Percentiles rank a stretch among this genome's conserved stretches.
These are phyloP conservation scores for Fraxinus floribunda DNA, from an alignment of 305 asterid species.

Conservation along the genomic window DNA sequence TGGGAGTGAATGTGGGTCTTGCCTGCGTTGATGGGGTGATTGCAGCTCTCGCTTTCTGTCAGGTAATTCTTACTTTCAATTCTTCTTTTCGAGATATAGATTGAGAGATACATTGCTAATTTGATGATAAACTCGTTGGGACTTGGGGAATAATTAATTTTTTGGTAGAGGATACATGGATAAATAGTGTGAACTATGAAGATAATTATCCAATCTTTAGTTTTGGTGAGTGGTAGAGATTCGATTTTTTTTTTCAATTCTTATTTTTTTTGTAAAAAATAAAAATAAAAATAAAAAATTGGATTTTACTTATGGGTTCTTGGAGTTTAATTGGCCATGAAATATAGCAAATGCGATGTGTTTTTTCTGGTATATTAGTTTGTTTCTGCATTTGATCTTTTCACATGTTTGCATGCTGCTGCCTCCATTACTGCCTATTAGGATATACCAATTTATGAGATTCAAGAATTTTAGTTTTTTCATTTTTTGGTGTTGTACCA, in stretches of 20 bases:
- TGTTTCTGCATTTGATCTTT: conserved; percentile 9
- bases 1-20: conserved; percentile 54
- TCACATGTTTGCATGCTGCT: background rate
- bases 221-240: background rate
- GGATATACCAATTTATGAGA: background rate
- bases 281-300: background rate
- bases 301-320: background rate
- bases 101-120: conserved; percentile 4
- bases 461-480: background rate
- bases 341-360: conserved; percentile 8
- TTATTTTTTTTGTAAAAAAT: background rate
- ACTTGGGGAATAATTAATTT: background rate
- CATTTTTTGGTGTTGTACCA: conserved; percentile 35
- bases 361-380: background rate
- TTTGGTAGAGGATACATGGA: conserved; percentile 7
- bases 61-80: conserved; percentile 35
- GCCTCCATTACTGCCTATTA: background rate
- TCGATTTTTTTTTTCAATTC: background rate
- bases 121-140: background rate
- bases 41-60: conserved; percentile 50
- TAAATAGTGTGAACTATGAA: background rate
- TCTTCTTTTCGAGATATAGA: background rate
- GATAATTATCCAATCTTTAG: background rate
- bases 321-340: conserved; percentile 8
- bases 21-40: conserved; percentile 47